Base-by-base conservation (phyloP, 257 asterid species). In the Salvia hispanica region DNA sequence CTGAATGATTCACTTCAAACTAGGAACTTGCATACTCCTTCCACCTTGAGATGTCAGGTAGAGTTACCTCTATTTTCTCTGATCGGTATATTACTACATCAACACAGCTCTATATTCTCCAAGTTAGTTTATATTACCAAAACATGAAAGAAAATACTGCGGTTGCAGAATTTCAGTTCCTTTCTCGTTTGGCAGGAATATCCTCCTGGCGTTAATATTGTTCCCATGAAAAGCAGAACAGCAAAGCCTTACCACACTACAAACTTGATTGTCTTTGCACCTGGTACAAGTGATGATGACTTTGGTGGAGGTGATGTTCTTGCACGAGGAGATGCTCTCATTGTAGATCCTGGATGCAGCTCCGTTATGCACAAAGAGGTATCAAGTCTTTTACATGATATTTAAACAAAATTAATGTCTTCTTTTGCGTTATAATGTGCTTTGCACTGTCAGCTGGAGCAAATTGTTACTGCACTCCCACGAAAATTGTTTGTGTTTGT, bases 311-410 rank as follows among this genome's bases (percentile, higher is more conserved):
- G 74, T 58, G 72, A 54, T 78, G 79, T 81, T 79, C 43, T 83
- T 48, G 86, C 87, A 52, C 75, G 79, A 58, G 99, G 96, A 64
- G 97, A 93, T 71, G 98, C 95, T 71, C 83, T 93, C 74, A 82
- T 93, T 54, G 83, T 93, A 66, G 99, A 93, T 77, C 99, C 99
- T 37, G 99, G 99, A 60, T 93, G 99, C 86, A 83, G 74, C 80
- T 85, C 91, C 37, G 74, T 80, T 64, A 70, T 78, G 75, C 86
- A 86, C 79, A 81, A 82, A 73, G 95, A 90, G 96, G 98, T 93
- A 82, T 43, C 14, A 15, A 64, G 36, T 44, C 13, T 31, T 53
- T 50, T 54, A 42, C 69, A 54, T 14, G 54, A 44, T 33, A 64
- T 46, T 12, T 37, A 56, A 64, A 21, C 7, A 59, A 37, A 14